A percentile compares a stretch with the other conserved stretches of the same genome.
phyloP scores from a whole-genome alignment of 495 filamentous ascomycete genomes.

The Daldinia bambusicola region DNA sequence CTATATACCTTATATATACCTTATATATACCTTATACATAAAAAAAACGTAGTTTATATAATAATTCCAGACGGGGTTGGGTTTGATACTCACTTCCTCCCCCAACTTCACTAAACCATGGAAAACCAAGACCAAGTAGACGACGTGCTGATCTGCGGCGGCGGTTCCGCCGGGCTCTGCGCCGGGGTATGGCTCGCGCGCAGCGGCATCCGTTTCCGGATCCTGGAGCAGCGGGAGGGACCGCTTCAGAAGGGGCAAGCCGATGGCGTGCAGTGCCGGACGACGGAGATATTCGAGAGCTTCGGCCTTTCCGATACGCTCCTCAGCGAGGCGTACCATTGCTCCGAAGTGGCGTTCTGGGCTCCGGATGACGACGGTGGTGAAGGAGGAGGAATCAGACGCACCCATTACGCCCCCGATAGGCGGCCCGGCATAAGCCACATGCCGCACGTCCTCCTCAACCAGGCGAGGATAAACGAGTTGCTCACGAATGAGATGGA shows the following conservation, averaged over 20 bases:
- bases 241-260: conserved; percentile 77
- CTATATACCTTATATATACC: too few relatives aligned
- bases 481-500: conserved; percentile 65
- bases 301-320: conserved; percentile 77
- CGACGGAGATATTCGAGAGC: conserved; percentile 82
- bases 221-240: conserved; percentile 70
- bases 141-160: conserved; percentile 73
- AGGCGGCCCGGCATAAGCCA: conserved; percentile 72
- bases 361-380: conserved; percentile 32
- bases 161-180: conserved; percentile 75
- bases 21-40: too few relatives aligned
- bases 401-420: conserved; percentile 67
- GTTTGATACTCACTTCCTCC: too few relatives aligned
- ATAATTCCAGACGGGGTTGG: too few relatives aligned
- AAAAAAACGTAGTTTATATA: too few relatives aligned
- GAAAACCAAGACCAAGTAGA: conserved; percentile 45
- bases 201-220: conserved; percentile 67
- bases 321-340: conserved; percentile 76
- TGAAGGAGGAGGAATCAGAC: conserved; percentile 50
- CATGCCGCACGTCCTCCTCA: conserved; percentile 78
- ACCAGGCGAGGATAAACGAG: conserved; percentile 78
- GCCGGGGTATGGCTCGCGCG: conserved; percentile 74
- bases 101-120: too few relatives aligned
- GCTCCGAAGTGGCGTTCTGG: conserved; percentile 76
- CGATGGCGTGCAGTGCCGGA: conserved; percentile 82